A percentile compares a stretch with the other conserved stretches of the same genome.
phyloP scores from a whole-genome alignment of 768 basidiomycete species.

The Termitomyces heimii region DNA sequence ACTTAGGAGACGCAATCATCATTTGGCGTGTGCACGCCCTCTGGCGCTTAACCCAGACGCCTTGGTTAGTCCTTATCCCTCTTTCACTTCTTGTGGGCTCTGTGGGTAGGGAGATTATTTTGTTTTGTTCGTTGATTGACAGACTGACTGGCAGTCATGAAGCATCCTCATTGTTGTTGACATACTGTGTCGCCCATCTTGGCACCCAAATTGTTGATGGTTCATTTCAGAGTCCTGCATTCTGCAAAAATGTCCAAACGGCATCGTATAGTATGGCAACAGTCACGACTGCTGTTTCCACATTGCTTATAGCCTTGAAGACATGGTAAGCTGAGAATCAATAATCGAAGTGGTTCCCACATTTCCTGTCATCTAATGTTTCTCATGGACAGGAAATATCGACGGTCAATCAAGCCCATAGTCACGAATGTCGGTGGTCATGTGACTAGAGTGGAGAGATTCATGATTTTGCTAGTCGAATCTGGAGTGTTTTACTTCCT shows the following conservation, averaged over 20 bases:
- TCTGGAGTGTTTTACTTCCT: slow-evolving; percentile 9
- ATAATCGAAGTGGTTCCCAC: neutral
- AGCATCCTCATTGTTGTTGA: slow-evolving; percentile 1
- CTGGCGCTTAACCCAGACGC: neutral
- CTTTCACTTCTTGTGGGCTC: slow-evolving; percentile 2
- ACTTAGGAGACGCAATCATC: slow-evolving; percentile 6
- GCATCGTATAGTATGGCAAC: slow-evolving; percentile 6
- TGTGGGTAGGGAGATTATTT: neutral
- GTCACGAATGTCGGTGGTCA: neutral
- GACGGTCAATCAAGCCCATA: slow-evolving; percentile 4
- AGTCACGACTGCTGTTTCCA: slow-evolving; percentile 7
- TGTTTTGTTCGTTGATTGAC: neutral
- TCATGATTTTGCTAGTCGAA: slow-evolving; percentile 6
- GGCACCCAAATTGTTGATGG: slow-evolving; percentile 9
- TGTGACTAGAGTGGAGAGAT: slow-evolving; percentile 1
- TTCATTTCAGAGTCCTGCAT: slow-evolving; percentile 7
- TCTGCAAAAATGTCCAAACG: slow-evolving; percentile 6
- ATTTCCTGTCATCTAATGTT: neutral
- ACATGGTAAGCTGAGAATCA: slow-evolving; percentile 1
- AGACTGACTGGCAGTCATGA: neutral
- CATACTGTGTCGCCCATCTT: slow-evolving; percentile 6
- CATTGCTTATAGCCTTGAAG: slow-evolving; percentile 8
- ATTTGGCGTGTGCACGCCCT: slow-evolving; percentile 9
- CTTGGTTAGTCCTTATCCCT: slow-evolving; percentile 2
- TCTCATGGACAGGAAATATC: slow-evolving; percentile 8